Base-by-base conservation (phyloP, 1,139 yeast genomes). In the Geotrichum bryndzae region DNA sequence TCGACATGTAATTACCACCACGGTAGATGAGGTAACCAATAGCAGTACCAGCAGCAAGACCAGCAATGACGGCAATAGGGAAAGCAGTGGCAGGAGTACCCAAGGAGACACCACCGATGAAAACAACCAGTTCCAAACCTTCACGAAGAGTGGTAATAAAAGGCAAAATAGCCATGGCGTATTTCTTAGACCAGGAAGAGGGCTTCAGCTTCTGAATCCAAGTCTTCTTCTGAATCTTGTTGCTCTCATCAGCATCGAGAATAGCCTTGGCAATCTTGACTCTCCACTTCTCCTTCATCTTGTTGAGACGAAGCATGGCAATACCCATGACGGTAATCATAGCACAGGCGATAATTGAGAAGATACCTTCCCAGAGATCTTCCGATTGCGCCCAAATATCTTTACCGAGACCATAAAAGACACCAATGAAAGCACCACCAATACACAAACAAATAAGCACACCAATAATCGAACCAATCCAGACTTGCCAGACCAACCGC, bases 361-460 rank as follows among this genome's bases (percentile, higher is more conserved):
- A 85, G 48, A 87, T 81, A 72, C 97, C 97, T 78, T 92, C 98
- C 90, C 96, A 92, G 64, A 91, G 81, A 73, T 92, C 97, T 74
- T 92, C 98, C 58, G 96, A 85, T 54, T 79, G 73, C 22, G 90
- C 77, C 97, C 97, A 92, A 66, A 91, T 77, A 79, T 92, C 95
- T 46, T 84, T 83, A 61, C 90, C 90, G 54, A 90, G 80, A 51
- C 86, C 76, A 71, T 92, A 91, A 74, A 89, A 92, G 18, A 88
- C 85, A 68, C 90, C 91, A 70, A 92, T 90, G 75, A 92, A 90
- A 15, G 87, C 87, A 72, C 88, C 85, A 67, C 98, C 98, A 65
- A 92, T 79, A 62, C 85, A 73, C 64, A 91, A 76, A 80, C 97
- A 91, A 50, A 89, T 73, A 11, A 88, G 59, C 7, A 92, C 78